Evolutionary conservation across 805 yeast species (phyloP).

Genomic region (Candida sanyiensis): DNA sequence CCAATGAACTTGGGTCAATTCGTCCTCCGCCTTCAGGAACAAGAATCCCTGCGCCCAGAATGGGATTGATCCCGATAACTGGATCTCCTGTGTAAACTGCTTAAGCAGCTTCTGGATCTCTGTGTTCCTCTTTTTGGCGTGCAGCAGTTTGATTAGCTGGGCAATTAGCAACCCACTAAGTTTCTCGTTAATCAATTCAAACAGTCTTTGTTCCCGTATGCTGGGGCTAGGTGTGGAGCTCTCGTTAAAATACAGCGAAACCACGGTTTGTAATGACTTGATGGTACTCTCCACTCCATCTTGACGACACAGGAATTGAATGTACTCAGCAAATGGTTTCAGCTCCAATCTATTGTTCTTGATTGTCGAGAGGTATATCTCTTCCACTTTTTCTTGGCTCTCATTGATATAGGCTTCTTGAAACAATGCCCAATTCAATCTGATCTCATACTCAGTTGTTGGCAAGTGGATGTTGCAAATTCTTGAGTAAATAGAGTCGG

Average conservation of each 20-base stretch:
- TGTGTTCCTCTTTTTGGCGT: neutral
- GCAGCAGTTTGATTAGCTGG: conserved; percentile 1
- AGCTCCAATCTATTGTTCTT: conserved; percentile 9
- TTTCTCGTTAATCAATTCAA: conserved; percentile 4
- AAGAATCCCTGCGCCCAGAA: conserved; percentile 58
- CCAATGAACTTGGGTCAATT: conserved; percentile 24
- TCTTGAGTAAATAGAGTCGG: conserved; percentile 42
- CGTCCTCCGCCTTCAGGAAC: conserved; percentile 42
- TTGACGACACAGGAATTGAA: conserved; percentile 18
- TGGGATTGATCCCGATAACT: conserved; percentile 34
- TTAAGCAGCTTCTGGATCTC: no score
- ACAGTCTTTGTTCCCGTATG: conserved; percentile 4
- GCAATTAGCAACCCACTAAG: neutral
- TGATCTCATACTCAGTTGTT: conserved; percentile 10
- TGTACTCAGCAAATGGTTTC: conserved; percentile 20
- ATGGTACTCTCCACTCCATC: conserved; percentile 6
- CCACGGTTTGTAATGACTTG: conserved; percentile 14
- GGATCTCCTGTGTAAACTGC: neutral
- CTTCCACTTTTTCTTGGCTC: conserved; percentile 14
- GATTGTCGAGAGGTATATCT: conserved; percentile 19
- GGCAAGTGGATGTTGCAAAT: conserved; percentile 42
- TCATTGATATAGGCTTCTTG: conserved; percentile 11
- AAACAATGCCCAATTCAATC: conserved; percentile 23
- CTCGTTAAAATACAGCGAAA: conserved; percentile 17
- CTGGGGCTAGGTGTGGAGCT: neutral